phyloP scores from a whole-genome alignment of 257 asterid species.

The Ehretia macrophylla region DNA sequence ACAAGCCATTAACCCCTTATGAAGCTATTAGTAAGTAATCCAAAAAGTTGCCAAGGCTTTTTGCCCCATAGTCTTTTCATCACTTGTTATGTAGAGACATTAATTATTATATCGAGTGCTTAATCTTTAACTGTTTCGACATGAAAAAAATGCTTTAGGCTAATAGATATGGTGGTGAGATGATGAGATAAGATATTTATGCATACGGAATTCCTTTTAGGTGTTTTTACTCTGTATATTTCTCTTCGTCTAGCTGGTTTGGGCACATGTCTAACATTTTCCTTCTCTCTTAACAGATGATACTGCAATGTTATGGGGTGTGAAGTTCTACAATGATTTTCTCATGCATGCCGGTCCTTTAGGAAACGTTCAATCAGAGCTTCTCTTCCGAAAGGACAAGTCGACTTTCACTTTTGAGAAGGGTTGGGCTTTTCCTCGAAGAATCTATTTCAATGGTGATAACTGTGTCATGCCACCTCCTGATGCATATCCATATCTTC shows the following conservation, averaged over 20 bases:
- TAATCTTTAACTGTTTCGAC: background rate
- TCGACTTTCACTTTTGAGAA: slow-evolving; percentile 23
- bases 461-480: slow-evolving; percentile 33
- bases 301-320: slow-evolving; percentile 32
- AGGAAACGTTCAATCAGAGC: slow-evolving; percentile 29
- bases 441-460: slow-evolving; percentile 29
- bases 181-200: too few relatives aligned
- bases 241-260: too few relatives aligned
- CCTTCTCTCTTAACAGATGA: slow-evolving; percentile 18
- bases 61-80: background rate
- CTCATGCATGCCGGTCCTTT: slow-evolving; percentile 28
- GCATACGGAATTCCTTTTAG: too few relatives aligned
- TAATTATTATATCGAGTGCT: background rate
- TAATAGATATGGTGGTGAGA: too few relatives aligned
- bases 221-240: too few relatives aligned
- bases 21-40: slow-evolving; percentile 2
- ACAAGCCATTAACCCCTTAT: slow-evolving; percentile 24
- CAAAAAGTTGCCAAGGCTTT: background rate
- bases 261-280: background rate
- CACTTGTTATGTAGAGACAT: too few relatives aligned
- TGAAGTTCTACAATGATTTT: slow-evolving; percentile 28
- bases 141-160: too few relatives aligned
- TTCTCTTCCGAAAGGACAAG: slow-evolving; percentile 20
- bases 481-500: slow-evolving; percentile 23
- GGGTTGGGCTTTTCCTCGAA: slow-evolving; percentile 28